phyloP scores from a whole-genome alignment of 441 rosid species.

The Euphorbia schlechtendalii region DNA sequence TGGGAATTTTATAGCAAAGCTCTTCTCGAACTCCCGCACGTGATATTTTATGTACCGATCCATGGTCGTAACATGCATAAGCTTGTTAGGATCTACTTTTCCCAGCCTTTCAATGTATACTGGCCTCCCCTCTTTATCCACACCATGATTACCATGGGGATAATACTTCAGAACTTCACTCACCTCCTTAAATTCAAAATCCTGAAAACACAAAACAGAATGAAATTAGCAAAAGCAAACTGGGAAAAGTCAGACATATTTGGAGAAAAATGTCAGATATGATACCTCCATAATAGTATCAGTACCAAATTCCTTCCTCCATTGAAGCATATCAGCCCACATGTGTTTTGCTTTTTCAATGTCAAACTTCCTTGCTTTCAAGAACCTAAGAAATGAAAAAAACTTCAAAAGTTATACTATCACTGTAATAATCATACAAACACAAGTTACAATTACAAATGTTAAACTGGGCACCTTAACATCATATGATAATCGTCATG shows the following conservation, averaged over 20 bases:
- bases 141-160: slow-evolving; percentile 96
- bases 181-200: slow-evolving; percentile 75
- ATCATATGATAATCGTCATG: slow-evolving; percentile 92
- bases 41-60: slow-evolving; percentile 88
- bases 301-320: slow-evolving; percentile 94
- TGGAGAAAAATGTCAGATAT: slow-evolving; percentile 15
- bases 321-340: slow-evolving; percentile 98
- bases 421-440: background rate
- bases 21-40: slow-evolving; percentile 88
- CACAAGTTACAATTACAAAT: background rate
- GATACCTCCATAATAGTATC: slow-evolving; percentile 79
- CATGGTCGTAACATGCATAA: slow-evolving; percentile 91
- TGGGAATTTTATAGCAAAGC: slow-evolving; percentile 78
- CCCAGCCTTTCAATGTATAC: slow-evolving; percentile 91
- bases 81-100: slow-evolving; percentile 78
- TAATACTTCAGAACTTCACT: slow-evolving; percentile 75
- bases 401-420: background rate
- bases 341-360: slow-evolving; percentile 93
- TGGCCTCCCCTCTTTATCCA: slow-evolving; percentile 96
- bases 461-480: slow-evolving; percentile 48
- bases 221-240: slow-evolving; percentile 4
- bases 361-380: slow-evolving; percentile 97
- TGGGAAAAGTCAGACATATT: slow-evolving; percentile 1
- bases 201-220: slow-evolving; percentile 31
- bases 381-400: slow-evolving; percentile 43